phyloP scores from a whole-genome alignment of 306 rosid genomes.

The Sechiopsis laciniata region DNA sequence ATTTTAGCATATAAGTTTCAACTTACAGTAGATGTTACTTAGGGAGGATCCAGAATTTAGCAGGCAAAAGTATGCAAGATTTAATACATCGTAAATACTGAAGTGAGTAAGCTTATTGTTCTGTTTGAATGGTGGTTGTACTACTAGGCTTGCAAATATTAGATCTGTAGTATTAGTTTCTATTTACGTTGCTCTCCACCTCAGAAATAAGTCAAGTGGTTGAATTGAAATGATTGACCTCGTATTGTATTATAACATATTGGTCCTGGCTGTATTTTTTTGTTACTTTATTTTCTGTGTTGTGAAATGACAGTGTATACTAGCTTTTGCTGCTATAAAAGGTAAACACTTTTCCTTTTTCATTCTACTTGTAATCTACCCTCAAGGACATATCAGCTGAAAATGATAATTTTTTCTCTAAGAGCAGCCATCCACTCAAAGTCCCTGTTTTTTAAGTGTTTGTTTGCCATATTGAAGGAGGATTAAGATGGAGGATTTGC shows the following conservation, averaged over 20 bases:
- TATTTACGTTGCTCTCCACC: constrained; percentile 23
- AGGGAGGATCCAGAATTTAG: constrained; percentile 40
- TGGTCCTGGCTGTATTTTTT: constrained; percentile 11
- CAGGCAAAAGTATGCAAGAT: constrained; percentile 28
- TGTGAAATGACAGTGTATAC: constrained; percentile 8
- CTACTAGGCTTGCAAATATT: constrained; percentile 34
- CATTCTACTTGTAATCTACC: not conserved
- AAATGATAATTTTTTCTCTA: not conserved
- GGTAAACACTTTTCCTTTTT: constrained; percentile 2
- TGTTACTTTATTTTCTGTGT: not conserved
- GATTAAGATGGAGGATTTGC: no score
- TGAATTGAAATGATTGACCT: constrained; percentile 23
- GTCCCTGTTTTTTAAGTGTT: not conserved
- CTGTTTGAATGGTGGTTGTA: constrained; percentile 36
- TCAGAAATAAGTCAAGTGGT: constrained; percentile 30
- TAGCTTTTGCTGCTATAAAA: constrained; percentile 15
- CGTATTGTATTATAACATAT: constrained; percentile 4
- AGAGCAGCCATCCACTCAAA: not conserved
- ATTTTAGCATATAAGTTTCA: constrained; percentile 41
- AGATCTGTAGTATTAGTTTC: constrained; percentile 27
- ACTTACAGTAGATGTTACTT: constrained; percentile 44
- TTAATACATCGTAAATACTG: constrained; percentile 21
- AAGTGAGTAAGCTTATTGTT: constrained; percentile 28
- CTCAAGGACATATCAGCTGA: not conserved
- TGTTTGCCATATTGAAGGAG: no score